These are phyloP conservation scores for Metschnikowia lochheadii DNA, from an alignment of 805 yeast genomes.

Conservation along the genomic window DNA sequence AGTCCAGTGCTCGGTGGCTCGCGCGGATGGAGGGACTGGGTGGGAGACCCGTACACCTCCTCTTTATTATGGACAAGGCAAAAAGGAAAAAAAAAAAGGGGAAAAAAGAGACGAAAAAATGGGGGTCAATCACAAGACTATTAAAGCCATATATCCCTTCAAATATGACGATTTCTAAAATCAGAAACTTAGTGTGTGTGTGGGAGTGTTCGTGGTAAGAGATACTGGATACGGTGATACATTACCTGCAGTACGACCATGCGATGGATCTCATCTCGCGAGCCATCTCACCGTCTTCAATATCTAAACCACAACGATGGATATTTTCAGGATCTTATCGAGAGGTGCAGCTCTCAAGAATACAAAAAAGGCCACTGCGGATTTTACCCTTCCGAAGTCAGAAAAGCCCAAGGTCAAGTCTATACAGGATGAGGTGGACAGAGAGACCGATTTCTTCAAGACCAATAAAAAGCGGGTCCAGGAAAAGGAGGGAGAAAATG, in stretches of 20 bases:
- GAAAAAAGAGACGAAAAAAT: too few relatives aligned
- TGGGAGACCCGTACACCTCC: background rate
- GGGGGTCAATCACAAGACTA: too few relatives aligned
- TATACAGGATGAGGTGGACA: slow-evolving; percentile 51
- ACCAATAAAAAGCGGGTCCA: slow-evolving; percentile 10
- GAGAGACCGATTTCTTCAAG: slow-evolving; percentile 80
- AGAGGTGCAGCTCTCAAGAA: slow-evolving; percentile 81
- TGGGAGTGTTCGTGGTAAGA: too few relatives aligned
- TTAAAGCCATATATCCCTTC: too few relatives aligned
- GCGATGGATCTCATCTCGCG: background rate
- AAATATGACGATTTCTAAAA: too few relatives aligned
- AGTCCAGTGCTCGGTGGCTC: too few relatives aligned
- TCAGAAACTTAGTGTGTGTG: too few relatives aligned
- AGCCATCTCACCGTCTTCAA: background rate
- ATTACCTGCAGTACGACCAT: too few relatives aligned
- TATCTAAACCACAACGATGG: slow-evolving; percentile 48
- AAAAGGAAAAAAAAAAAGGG: too few relatives aligned
- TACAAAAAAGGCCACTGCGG: slow-evolving; percentile 43
- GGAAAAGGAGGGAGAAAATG: background rate
- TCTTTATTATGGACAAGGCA: too few relatives aligned
- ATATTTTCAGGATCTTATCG: slow-evolving; percentile 77
- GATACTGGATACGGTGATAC: too few relatives aligned
- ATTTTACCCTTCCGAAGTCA: slow-evolving; percentile 28
- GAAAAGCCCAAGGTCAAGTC: slow-evolving; percentile 30
- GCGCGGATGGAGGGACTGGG: background rate